phyloP scores from a whole-genome alignment of 2,329 filamentous ascomycete genomes.

The Mariannaea elegans region DNA sequence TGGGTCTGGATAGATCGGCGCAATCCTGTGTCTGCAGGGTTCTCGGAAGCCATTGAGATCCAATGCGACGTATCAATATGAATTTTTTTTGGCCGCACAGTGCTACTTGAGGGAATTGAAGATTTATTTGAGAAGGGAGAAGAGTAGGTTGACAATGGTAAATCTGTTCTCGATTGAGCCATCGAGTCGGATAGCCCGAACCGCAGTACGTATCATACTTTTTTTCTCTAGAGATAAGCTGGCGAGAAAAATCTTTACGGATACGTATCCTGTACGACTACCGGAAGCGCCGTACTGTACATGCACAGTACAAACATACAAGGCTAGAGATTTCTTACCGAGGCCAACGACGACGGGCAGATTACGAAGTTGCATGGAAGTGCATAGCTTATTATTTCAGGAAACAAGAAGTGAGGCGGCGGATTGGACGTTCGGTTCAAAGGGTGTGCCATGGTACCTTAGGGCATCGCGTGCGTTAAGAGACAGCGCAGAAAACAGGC shows the following conservation, averaged over 20 bases:
- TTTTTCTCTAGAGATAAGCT: no score
- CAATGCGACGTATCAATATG: constrained; percentile 7
- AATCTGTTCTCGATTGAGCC: constrained; percentile 1
- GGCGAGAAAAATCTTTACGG: constrained; percentile 22
- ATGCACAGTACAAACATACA: not conserved
- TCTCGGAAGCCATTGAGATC: constrained; percentile 26
- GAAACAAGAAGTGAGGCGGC: constrained; percentile 36
- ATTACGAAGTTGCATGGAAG: constrained; percentile 26
- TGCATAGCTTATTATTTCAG: constrained; percentile 12
- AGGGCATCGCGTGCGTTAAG: constrained; percentile 15
- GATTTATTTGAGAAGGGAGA: constrained; percentile 4
- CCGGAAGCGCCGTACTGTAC: constrained; percentile 31
- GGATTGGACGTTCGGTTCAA: constrained; percentile 38
- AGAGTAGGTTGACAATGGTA: constrained; percentile 9
- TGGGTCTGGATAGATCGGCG: constrained; percentile 31
- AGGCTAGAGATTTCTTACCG: constrained; percentile 19
- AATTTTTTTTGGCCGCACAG: not conserved
- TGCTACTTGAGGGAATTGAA: not conserved
- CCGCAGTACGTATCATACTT: constrained; percentile 30
- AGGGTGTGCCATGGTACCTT: constrained; percentile 33
- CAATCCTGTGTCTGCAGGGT: constrained; percentile 25
- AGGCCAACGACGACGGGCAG: constrained; percentile 27
- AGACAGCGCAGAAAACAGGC: constrained; percentile 3
- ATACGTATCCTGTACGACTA: constrained; percentile 32
- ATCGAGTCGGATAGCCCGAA: constrained; percentile 30